Evolutionary conservation across 352 stramenopile genomes (phyloP).

Genomic region (Phytophthora pseudosyringae): DNA sequence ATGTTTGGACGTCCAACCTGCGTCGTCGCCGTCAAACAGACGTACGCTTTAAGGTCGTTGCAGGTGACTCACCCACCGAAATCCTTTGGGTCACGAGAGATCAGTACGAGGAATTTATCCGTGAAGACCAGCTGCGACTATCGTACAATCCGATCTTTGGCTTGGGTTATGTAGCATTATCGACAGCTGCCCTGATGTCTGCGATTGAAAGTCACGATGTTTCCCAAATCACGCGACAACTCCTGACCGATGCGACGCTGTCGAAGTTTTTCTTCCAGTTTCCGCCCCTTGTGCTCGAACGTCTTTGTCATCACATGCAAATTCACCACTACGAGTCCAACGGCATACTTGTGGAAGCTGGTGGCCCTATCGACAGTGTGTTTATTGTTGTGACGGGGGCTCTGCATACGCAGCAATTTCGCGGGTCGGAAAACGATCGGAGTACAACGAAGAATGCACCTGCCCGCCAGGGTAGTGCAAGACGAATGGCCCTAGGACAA

Average conservation of each 20-base stretch:
- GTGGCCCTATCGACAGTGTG: conserved; percentile 33
- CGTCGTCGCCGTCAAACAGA: conserved; percentile 17
- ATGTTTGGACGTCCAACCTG: conserved; percentile 28
- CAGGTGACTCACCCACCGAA: conserved; percentile 52
- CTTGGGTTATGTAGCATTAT: neutral
- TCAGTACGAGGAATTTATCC: conserved; percentile 44
- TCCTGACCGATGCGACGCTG: conserved; percentile 42
- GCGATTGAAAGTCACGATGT: conserved; percentile 32
- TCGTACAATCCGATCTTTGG: conserved; percentile 43
- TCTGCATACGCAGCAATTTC: conserved; percentile 28
- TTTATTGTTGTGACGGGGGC: conserved; percentile 48
- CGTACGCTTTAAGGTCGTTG: conserved; percentile 37
- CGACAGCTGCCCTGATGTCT: neutral
- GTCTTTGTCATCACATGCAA: conserved; percentile 55
- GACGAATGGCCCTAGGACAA: neutral
- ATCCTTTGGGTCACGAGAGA: conserved; percentile 47
- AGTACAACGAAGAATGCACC: conserved; percentile 2
- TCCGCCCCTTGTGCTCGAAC: conserved; percentile 58
- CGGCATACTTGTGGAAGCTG: conserved; percentile 25
- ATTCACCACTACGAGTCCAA: conserved; percentile 31
- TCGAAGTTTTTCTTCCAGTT: conserved; percentile 64
- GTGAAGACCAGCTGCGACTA: conserved; percentile 49
- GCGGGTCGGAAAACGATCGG: neutral
- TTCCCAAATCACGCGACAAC: conserved; percentile 31
- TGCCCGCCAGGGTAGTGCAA: conserved; percentile 15